Base-by-base conservation (phyloP, 169 alveolate genomes). In the Cryptosporidium sp. region DNA sequence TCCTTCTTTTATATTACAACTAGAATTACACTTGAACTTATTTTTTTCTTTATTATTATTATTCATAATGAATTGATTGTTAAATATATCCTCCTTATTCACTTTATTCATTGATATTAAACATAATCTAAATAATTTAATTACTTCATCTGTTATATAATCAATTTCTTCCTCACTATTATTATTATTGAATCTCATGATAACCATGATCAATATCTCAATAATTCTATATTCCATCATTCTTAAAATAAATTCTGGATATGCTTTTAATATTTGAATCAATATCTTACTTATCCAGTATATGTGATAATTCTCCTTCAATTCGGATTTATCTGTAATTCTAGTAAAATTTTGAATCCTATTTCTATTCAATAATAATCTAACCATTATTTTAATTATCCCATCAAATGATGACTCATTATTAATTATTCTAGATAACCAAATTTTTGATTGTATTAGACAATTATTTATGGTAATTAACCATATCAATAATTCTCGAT, bases 401-500 rank as follows among this genome's bases (percentile, higher is more conserved):
- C 55, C 55, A 10, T 16, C 55, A 23, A 80, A 41, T 12, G 59
- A 39, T 12, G 61, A 55, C 4, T 62, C 35, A 65, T 41, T 62
- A 21, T 59, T 45, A n/a, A 62, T 62, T n/a, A 59, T 9, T 62
- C 6, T 26, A 29, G 87, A 80, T 8, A 80, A 31, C 87, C 87
- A 80, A 39, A 41, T 8, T 9, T 80, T 45, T 45, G 87, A 80
- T 62, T 21, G 73, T 9, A 37, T 62, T 21, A 80, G 37, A 48
- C 87, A 80, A 80, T 80, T 80, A 80, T 80, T 80, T 8, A 80
- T 8, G 2, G 87, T 80, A 35, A 80, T 45, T 1, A 80, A 45
- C 87, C 87, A 80, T 16, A 31, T 21, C n/a, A 80, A 26, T 23
- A 80, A 62, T 41, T 59, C 80, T 59, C 58, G 31, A 33, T 80